Conservation (phyloP, 202 grass and related monocot species). For the Saccharum hybrid region DNA sequence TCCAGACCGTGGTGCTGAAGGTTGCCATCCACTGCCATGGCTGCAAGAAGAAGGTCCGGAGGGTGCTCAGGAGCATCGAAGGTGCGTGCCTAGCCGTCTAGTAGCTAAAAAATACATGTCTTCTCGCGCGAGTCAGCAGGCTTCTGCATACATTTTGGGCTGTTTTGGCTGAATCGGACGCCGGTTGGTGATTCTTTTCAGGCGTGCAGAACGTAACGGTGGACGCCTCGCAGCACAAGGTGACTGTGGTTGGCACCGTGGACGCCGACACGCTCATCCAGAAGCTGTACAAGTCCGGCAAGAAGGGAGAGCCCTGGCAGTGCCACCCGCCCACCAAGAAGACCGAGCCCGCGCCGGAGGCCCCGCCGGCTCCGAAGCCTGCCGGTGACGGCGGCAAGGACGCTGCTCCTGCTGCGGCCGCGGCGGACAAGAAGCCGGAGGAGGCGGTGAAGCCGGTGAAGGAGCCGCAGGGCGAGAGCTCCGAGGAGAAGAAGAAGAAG, state of each 20-base stretch:
- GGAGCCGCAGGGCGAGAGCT: not conserved
- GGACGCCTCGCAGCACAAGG: conserved; percentile 74
- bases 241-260: conserved; percentile 60
- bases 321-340: conserved; percentile 18
- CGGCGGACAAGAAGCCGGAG: conserved; percentile 23
- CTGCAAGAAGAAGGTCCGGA: conserved; percentile 98
- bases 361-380: not conserved
- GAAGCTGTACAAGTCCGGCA: conserved; percentile 72
- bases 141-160: not conserved
- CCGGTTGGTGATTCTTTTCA: conserved; percentile 36
- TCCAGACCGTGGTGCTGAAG: conserved; percentile 75
- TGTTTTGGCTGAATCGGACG: not conserved
- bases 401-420: not conserved
- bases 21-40: conserved; percentile 95
- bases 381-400: not conserved
- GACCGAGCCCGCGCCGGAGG: not conserved
- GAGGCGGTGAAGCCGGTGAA: conserved; percentile 3
- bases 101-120: too few relatives aligned
- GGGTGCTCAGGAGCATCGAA: conserved; percentile 62
- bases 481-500: not conserved
- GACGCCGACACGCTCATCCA: conserved; percentile 63
- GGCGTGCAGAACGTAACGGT: conserved; percentile 64
- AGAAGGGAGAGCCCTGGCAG: conserved; percentile 67
- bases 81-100: conserved; percentile 46
- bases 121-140: too few relatives aligned